Base-by-base conservation (phyloP, 192 early-diverging fungal genomes). In the Backusella australiensis region DNA sequence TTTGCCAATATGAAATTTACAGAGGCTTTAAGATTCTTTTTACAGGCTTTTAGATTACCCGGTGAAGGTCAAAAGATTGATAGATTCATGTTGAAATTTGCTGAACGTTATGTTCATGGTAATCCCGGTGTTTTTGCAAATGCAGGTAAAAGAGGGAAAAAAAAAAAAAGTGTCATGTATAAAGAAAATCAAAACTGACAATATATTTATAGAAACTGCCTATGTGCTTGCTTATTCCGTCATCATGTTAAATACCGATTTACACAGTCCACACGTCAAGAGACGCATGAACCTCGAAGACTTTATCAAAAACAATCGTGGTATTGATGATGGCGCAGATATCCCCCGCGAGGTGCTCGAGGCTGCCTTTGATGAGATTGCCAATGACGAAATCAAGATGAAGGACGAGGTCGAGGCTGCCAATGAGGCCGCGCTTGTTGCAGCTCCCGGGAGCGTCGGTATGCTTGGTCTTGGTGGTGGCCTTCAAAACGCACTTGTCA, bases 51-150 rank as follows among this genome's bases (percentile, higher is more conserved):
- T 85, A 80, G 96, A 72, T 86, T 98, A 46, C 96, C 96, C 2
- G 96, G 96, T 36, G 96, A 98, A 83, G 88, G 92, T 32, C 96
- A 98, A 79, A 97, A 97, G 86, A 98, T 98, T 78, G 96, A 98
- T 84, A 86, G 96, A 41, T 97, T 96, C 77, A 98, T 98, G 96
- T 87, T 98, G 17, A 98, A 98, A 83, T 98, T 97, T 86, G 96
- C 96, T 38, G 96, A 97, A 82, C 89, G 95, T 34, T 98, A 93
- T 75, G 78, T 96, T 12, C 90, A 93, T 77, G 93, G 91, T 63
- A 96, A 98, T 73, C 93, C 95, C 1, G 81, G 82, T 4, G 83
- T 84, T 0, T 98, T 98, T 85, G 91, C 91, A 67, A 96, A 94
- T 74, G 96, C 96, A 17, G 87, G 85, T 86, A 71, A 59, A 35